These are phyloP conservation scores for Rutidosis leptorrhynchoides DNA, from an alignment of 129 eudicot genomes.

Conservation along the genomic window DNA sequence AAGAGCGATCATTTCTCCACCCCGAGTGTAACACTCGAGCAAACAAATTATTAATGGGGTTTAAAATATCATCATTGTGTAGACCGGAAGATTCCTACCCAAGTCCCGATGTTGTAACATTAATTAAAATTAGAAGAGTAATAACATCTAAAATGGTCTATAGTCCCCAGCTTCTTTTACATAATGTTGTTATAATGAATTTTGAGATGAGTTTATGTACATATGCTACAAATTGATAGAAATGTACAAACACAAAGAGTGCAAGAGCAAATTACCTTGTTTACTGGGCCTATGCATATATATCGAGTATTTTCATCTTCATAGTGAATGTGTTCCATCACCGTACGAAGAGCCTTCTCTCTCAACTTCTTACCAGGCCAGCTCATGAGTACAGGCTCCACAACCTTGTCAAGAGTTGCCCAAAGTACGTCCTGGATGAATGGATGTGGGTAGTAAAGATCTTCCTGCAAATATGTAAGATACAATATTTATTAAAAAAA, in stretches of 20 bases:
- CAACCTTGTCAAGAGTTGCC: constrained; percentile 68
- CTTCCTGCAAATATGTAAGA: constrained; percentile 66
- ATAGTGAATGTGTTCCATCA: constrained; percentile 85
- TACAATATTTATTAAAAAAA: neutral
- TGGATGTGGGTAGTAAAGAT: constrained; percentile 95
- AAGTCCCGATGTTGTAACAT: no score
- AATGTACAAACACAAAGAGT: neutral
- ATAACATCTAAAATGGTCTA: no score
- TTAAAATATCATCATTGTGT: neutral
- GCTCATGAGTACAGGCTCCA: constrained; percentile 70
- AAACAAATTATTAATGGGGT: neutral
- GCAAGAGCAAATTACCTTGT: constrained; percentile 51
- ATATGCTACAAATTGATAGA: neutral
- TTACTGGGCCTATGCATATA: constrained; percentile 87
- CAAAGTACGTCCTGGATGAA: constrained; percentile 80
- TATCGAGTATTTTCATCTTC: constrained; percentile 93
- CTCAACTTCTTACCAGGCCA: constrained; percentile 92
- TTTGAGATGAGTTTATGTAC: no score
- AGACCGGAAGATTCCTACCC: no score
- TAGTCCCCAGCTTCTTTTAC: no score
- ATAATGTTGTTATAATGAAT: no score
- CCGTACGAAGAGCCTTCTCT: constrained; percentile 65
- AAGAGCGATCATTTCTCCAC: no score
- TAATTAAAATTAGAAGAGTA: no score
- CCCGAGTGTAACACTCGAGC: no score